Evolutionary conservation across 2,329 filamentous ascomycete species (phyloP), one percentile per base, ranked within the genome.

Genomic region (Monosporascus cannonballus): DNA sequence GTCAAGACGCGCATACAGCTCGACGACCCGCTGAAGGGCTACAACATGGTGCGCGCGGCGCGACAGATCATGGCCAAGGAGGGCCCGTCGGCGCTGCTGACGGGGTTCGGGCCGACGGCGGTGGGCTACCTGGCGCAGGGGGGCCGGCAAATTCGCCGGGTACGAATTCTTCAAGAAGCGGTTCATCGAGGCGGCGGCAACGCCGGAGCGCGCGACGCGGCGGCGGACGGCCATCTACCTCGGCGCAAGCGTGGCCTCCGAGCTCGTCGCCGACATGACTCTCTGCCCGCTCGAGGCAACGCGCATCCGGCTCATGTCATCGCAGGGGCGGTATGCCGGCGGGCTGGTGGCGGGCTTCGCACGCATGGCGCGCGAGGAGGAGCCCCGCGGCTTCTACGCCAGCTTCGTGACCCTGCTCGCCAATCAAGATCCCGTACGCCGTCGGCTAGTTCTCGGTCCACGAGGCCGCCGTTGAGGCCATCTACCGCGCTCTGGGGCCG

Each of bases 141-240:
- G 68, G 89, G 89, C 62, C 62, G 87, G 87, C 79, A 95, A 95
- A 77, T 95, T 95, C 73, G 88, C 89, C 66, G 90, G 90, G 65
- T 95, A 95, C 75, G 90, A 95, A 75, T 89, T 90, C 79, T 95
- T 95, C 86, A 95, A 95, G 82, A 87, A 93, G 76, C 83, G 87
- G 72, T 86, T 82, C 70, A 91, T 95, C 73, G 81, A 86, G 71
- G 64, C 82, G 54, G 74, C 88, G 55, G 90, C 76, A 45, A 76
- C 75, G 0, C 72, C 73, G 34, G 74, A 76, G 27, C 67, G 63
- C 54, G 76, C 77, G 39, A 71, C 73, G 20, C 56, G 64, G 14
- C 65, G 68, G 55, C 74, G 77, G 58, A 80, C 76, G 3, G 73
- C 74, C 57, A 73, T 95, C 68, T 94, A 94, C 76, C 83, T 93